Conservation (phyloP, 1,139 yeast genomes). For the Saccharomyces hybrid region DNA sequence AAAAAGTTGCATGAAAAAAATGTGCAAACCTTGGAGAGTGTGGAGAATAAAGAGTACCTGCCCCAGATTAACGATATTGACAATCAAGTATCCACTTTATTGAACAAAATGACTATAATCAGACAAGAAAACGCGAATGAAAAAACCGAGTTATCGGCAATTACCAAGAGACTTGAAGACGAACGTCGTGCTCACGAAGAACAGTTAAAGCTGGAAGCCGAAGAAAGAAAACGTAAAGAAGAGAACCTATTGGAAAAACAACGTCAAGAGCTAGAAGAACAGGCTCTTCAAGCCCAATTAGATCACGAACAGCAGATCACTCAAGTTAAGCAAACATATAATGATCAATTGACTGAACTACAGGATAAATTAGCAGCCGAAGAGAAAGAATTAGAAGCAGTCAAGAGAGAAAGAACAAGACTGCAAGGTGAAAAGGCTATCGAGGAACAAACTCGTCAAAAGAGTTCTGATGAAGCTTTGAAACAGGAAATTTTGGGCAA, state of each 20-base stretch:
- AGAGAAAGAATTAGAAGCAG: constrained; percentile 10
- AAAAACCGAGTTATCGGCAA: constrained; percentile 20
- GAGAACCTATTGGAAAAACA: constrained; percentile 22
- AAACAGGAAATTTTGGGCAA: constrained; percentile 9
- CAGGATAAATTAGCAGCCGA: constrained; percentile 9
- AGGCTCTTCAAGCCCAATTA: constrained; percentile 14
- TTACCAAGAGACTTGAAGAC: constrained; percentile 25
- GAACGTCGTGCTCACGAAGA: constrained; percentile 25
- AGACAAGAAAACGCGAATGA: constrained; percentile 29
- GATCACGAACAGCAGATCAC: constrained; percentile 22
- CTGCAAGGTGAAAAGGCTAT: constrained; percentile 12
- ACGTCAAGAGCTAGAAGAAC: constrained; percentile 19
- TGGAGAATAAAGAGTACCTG: constrained; percentile 21
- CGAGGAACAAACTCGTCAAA: constrained; percentile 12
- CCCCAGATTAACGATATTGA: constrained; percentile 23
- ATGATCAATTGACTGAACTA: constrained; percentile 12
- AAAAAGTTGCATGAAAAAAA: constrained; percentile 17
- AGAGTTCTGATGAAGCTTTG: constrained; percentile 10
- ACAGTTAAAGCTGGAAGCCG: constrained; percentile 22
- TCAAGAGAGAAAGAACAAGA: constrained; percentile 8
- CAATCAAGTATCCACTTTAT: constrained; percentile 15
- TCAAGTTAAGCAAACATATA: constrained; percentile 16
- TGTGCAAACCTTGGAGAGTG: constrained; percentile 11
- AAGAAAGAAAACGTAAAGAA: constrained; percentile 22
- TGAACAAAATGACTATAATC: constrained; percentile 20